phyloP scores from a whole-genome alignment of 768 basidiomycete species.

The Kwoniella dejecticola region DNA sequence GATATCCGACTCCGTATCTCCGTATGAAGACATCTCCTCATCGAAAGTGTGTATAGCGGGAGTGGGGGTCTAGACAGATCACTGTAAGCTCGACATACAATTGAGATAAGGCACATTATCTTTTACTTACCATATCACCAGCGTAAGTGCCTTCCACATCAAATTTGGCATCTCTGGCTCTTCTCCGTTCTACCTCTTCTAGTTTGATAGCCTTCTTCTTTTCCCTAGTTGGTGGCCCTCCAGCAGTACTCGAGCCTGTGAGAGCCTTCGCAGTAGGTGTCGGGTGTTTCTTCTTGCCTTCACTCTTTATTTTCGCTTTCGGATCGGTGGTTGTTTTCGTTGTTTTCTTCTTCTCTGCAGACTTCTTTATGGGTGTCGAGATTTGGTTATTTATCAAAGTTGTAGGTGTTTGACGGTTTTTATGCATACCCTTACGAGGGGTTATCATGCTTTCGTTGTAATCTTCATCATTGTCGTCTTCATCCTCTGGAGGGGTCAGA shows the following conservation, averaged over 20 bases:
- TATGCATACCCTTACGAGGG: constrained; percentile 23
- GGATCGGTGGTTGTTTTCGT: neutral
- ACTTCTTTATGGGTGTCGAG: constrained; percentile 9
- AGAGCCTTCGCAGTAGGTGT: neutral
- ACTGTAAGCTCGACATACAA: no score
- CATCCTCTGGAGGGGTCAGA: constrained; percentile 35
- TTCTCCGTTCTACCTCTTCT: constrained; percentile 37
- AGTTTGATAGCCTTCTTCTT: constrained; percentile 38
- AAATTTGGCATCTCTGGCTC: constrained; percentile 50
- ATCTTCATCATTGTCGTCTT: constrained; percentile 22
- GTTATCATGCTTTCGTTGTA: constrained; percentile 26
- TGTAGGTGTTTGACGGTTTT: constrained; percentile 14
- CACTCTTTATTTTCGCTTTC: constrained; percentile 23
- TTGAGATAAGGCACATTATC: no score
- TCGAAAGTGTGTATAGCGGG: constrained; percentile 14
- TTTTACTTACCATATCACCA: constrained; percentile 13
- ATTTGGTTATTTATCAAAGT: constrained; percentile 5
- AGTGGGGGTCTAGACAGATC: constrained; percentile 6
- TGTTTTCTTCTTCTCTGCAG: constrained; percentile 17
- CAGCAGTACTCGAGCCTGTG: constrained; percentile 8
- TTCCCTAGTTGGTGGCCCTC: constrained; percentile 39
- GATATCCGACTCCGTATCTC: constrained; percentile 43
- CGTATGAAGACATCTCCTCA: constrained; percentile 37
- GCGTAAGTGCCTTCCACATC: constrained; percentile 7
- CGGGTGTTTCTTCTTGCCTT: constrained; percentile 26